Evolutionary conservation across 208 protist species (phyloP).

Genomic region (Wallacemonas sp.): DNA sequence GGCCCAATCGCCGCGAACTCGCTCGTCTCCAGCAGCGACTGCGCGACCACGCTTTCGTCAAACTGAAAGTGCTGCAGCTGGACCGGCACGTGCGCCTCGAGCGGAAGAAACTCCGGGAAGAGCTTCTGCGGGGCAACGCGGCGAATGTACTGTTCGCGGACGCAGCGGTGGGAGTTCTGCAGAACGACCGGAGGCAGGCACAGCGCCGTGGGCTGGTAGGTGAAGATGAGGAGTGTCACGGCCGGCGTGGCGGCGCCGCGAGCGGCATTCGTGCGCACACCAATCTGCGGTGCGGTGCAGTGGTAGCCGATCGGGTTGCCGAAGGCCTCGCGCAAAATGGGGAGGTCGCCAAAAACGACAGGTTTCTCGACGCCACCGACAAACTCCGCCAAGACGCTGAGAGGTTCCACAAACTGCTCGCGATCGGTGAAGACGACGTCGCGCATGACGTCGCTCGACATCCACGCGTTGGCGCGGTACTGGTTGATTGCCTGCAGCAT

Average conservation of each 20-base stretch:
- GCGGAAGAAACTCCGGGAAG: constrained; percentile 53
- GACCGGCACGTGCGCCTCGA: constrained; percentile 71
- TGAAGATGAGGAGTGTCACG: constrained; percentile 81
- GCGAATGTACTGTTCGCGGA: constrained; percentile 68
- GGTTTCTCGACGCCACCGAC: constrained; percentile 72
- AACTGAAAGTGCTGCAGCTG: constrained; percentile 78
- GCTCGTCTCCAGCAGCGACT: constrained; percentile 18
- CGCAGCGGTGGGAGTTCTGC: constrained; percentile 63
- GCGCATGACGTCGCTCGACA: constrained; percentile 65
- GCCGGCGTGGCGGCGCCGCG: constrained; percentile 24
- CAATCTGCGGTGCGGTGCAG: constrained; percentile 80
- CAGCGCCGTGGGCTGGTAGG: constrained; percentile 46
- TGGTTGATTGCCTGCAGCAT: constrained; percentile 82
- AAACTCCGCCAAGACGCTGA: constrained; percentile 43
- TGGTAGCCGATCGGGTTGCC: constrained; percentile 80
- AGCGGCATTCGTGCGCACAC: constrained; percentile 61
- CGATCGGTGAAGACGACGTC: constrained; percentile 35
- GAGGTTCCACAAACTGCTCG: constrained; percentile 25
- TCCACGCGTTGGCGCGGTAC: constrained; percentile 87
- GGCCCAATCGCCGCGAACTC: constrained; percentile 26
- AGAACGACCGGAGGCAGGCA: constrained; percentile 66
- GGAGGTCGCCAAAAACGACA: constrained; percentile 77
- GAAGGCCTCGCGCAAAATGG: constrained; percentile 74
- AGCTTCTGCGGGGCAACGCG: constrained; percentile 44
- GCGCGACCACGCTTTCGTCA: constrained; percentile 48